Percentiles rank a stretch among this genome's conserved stretches.
Conservation (phyloP, 2,329 filamentous ascomycete species). For the Pseudogymnoascus sp. region DNA sequence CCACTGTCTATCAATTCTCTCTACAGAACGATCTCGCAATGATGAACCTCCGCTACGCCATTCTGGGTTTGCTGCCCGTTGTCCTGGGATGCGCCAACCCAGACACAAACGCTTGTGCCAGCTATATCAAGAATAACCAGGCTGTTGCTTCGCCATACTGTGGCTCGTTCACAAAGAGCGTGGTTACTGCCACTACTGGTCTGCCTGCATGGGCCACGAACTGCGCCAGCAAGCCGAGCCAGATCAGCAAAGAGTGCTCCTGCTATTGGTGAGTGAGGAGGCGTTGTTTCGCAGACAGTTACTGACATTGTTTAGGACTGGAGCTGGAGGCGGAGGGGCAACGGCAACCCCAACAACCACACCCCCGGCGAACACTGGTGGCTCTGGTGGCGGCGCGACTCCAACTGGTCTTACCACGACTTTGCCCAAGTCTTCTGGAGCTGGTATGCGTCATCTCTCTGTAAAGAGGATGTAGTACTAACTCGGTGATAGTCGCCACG, state of each 20-base stretch:
- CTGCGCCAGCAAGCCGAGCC: not conserved
- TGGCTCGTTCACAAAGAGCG: not conserved
- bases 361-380: not conserved
- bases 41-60: not conserved
- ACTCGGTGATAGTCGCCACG: constrained; percentile 18
- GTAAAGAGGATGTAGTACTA: not conserved
- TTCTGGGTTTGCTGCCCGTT: not conserved
- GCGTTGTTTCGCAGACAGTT: not conserved
- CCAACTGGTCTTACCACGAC: not conserved
- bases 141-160: not conserved
- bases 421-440: not conserved
- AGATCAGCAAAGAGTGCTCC: not conserved
- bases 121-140: constrained; percentile 1
- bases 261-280: not conserved
- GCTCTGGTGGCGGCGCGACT: not conserved
- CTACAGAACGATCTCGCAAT: not conserved
- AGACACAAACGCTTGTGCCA: not conserved
- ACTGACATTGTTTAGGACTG: not conserved
- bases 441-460: not conserved
- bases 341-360: not conserved
- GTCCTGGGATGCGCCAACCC: not conserved
- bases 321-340: not conserved
- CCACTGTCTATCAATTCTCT: not conserved
- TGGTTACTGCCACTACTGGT: not conserved
- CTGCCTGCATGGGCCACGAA: not conserved